These are phyloP conservation scores for Aspergillus cejpii DNA, from an alignment of 2,329 filamentous ascomycete species.

Conservation along the genomic window DNA sequence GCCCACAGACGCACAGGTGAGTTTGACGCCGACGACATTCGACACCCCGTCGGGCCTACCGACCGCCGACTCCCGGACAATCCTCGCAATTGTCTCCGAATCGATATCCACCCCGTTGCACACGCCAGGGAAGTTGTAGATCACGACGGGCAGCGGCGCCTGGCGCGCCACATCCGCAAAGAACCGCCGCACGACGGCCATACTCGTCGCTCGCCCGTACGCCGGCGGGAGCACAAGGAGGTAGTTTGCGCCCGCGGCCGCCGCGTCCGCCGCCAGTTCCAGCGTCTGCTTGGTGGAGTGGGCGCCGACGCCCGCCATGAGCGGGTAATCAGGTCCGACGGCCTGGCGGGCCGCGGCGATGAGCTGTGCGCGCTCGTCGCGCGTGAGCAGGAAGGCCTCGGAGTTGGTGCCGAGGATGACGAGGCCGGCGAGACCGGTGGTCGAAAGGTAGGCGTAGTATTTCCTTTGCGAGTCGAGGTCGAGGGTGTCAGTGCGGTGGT, in stretches of 20 bases:
- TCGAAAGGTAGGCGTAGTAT: conserved; percentile 49
- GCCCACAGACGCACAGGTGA: conserved; percentile 58
- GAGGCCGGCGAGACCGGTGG: conserved; percentile 47
- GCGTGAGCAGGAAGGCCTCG: conserved; percentile 52
- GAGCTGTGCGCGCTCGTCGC: conserved; percentile 54
- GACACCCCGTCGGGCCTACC: conserved; percentile 31
- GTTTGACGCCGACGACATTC: conserved; percentile 59
- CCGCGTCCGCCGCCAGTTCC: conserved; percentile 54
- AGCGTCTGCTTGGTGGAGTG: conserved; percentile 60
- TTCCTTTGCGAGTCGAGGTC: conserved; percentile 45
- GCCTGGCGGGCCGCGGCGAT: conserved; percentile 50
- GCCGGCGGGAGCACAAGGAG: conserved; percentile 56
- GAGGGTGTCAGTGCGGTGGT: conserved; percentile 45
- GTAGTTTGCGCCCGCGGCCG: conserved; percentile 56
- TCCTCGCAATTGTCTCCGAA: conserved; percentile 52
- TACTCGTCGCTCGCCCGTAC: conserved; percentile 57
- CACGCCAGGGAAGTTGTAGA: conserved; percentile 65
- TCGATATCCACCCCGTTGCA: conserved; percentile 64
- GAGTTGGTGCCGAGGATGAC: conserved; percentile 53
- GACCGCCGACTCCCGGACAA: conserved; percentile 43
- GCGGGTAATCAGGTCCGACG: conserved; percentile 49
- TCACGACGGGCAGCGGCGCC: conserved; percentile 52
- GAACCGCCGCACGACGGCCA: conserved; percentile 53
- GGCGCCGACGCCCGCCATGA: conserved; percentile 59
- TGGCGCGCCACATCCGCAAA: conserved; percentile 52